These are phyloP conservation scores for Cystoderma amianthinum DNA, from an alignment of 768 basidiomycete genomes.

Conservation along the genomic window DNA sequence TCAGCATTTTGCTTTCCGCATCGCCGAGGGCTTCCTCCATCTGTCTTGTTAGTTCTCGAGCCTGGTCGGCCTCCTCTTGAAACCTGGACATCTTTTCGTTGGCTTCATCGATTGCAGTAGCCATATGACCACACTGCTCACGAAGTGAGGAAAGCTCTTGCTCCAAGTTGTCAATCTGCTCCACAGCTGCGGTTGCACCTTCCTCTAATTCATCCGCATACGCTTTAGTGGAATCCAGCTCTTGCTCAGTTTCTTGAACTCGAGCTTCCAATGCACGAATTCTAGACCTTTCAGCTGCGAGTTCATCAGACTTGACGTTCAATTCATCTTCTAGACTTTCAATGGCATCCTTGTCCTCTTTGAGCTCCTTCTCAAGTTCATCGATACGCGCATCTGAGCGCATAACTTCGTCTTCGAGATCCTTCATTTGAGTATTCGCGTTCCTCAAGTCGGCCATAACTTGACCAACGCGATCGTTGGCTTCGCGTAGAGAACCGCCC, in stretches of 20 bases:
- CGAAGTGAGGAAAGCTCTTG: conserved; percentile 40
- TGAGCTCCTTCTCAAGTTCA: conserved; percentile 50
- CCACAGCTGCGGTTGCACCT: conserved; percentile 42
- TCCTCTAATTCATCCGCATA: conserved; percentile 58
- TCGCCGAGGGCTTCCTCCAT: conserved; percentile 74
- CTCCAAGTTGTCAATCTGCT: conserved; percentile 51
- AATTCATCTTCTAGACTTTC: conserved; percentile 40
- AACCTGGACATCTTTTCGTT: conserved; percentile 42
- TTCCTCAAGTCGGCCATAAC: conserved; percentile 53
- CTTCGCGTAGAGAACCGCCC: conserved; percentile 59
- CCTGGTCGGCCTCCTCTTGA: conserved; percentile 43
- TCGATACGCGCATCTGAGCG: conserved; percentile 44
- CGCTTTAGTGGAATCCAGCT: conserved; percentile 39
- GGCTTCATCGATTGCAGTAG: conserved; percentile 38
- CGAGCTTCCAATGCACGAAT: conserved; percentile 25
- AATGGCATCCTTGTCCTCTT: conserved; percentile 41
- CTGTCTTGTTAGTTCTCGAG: conserved; percentile 52
- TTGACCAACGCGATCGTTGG: conserved; percentile 51
- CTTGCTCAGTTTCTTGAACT: conserved; percentile 30
- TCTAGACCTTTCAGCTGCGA: conserved; percentile 20
- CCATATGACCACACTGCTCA: conserved; percentile 36
- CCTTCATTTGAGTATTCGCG: conserved; percentile 50
- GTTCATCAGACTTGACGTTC: conserved; percentile 25
- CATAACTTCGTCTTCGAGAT: conserved; percentile 55
- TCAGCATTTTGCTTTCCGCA: conserved; percentile 62